phyloP scores from a whole-genome alignment of 1,284 basidiomycete species.

The Schizophyllum commune region DNA sequence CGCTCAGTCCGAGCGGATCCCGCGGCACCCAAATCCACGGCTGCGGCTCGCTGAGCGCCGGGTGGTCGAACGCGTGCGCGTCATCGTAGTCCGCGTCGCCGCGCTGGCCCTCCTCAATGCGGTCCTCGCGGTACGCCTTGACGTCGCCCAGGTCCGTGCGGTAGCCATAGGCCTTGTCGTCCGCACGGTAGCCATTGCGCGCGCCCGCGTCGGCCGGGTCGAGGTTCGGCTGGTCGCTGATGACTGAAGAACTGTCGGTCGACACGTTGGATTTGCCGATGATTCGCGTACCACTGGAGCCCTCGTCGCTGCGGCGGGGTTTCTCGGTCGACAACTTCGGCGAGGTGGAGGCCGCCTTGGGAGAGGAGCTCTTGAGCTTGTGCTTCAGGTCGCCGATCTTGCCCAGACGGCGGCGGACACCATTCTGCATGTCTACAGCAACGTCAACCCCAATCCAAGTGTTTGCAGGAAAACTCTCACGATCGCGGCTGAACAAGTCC shows the following conservation, averaged over 20 bases:
- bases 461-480: too few relatives aligned
- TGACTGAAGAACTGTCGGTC: not conserved
- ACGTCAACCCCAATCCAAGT: too few relatives aligned
- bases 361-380: conserved; percentile 1
- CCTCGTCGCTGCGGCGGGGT: not conserved
- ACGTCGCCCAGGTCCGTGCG: conserved; percentile 4
- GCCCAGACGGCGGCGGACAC: not conserved
- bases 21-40: conserved; percentile 58
- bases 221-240: not conserved
- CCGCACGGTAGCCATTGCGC: not conserved
- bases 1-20: conserved; percentile 51
- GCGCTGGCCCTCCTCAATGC: conserved; percentile 9
- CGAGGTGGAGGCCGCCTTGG: not conserved
- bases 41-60: conserved; percentile 54
- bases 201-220: not conserved
- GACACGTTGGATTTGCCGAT: conserved; percentile 2
- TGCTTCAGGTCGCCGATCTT: conserved; percentile 1
- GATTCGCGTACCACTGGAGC: conserved; percentile 2
- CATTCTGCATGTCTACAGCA: not conserved
- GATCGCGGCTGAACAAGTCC: conserved; percentile 34
- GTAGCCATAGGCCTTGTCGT: conserved; percentile 1
- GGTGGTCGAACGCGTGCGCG: conserved; percentile 50
- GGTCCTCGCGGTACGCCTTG: conserved; percentile 3
- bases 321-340: conserved; percentile 1
- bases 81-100: conserved; percentile 21